Evolutionary conservation across 495 filamentous ascomycete species (phyloP).

Genomic region (Jackrogersella multiformis): DNA sequence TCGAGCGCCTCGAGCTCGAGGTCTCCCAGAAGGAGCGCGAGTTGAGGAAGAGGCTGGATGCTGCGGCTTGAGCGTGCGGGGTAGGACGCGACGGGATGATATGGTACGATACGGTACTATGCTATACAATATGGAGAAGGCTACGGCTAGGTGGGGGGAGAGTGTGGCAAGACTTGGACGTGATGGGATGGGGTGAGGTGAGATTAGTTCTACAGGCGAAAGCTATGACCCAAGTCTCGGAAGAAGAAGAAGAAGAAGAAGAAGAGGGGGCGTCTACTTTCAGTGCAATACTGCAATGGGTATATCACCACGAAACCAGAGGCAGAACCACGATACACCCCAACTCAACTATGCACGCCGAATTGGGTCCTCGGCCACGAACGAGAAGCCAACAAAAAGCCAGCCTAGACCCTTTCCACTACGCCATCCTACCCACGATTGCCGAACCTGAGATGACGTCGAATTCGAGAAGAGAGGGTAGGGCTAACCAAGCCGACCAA

Average conservation of each 20-base stretch:
- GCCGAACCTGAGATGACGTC: not conserved
- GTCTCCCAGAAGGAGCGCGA: constrained; percentile 62
- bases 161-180: not conserved
- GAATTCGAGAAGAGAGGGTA: not conserved
- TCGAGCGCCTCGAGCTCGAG: constrained; percentile 61
- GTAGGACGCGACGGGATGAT: not conserved
- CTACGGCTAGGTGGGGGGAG: not conserved
- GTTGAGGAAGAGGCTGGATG: constrained; percentile 56
- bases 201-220: too few relatives aligned
- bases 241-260: too few relatives aligned
- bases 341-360: not conserved
- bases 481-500: too few relatives aligned
- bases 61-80: constrained; percentile 23
- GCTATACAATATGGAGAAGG: not conserved
- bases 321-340: not conserved
- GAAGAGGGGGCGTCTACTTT: too few relatives aligned
- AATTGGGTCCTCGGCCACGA: not conserved
- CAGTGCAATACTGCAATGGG: too few relatives aligned
- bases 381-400: not conserved
- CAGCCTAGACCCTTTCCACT: too few relatives aligned
- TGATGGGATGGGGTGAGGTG: not conserved
- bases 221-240: too few relatives aligned
- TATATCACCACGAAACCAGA: not conserved
- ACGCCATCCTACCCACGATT: not conserved
- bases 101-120: not conserved